These are phyloP conservation scores for Wickerhamiella sorbophila DNA, from an alignment of 805 yeast genomes.

Conservation along the genomic window DNA sequence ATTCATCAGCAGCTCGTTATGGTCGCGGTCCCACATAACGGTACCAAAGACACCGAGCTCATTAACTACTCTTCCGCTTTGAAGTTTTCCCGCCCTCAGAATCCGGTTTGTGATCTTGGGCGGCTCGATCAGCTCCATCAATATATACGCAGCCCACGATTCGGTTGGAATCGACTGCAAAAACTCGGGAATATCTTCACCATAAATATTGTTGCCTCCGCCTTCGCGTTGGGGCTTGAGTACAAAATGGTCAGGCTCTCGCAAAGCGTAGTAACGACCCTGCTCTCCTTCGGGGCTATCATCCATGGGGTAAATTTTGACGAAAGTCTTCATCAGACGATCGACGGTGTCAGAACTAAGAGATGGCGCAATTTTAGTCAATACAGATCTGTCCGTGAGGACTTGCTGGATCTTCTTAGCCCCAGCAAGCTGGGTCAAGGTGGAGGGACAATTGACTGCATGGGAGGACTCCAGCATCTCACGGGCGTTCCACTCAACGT, in stretches of 20 bases:
- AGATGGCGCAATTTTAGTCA: constrained; percentile 34
- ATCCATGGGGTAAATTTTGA: constrained; percentile 77
- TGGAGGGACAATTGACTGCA: constrained; percentile 86
- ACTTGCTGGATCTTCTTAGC: constrained; percentile 89
- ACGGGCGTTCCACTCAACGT: constrained; percentile 67
- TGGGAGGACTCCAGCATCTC: constrained; percentile 51
- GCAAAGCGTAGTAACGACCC: constrained; percentile 56
- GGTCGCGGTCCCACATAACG: constrained; percentile 51
- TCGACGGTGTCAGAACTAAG: constrained; percentile 19
- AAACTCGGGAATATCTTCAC: constrained; percentile 68
- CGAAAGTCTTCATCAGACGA: constrained; percentile 48
- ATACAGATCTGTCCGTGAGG: constrained; percentile 40
- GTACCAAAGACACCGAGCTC: constrained; percentile 90
- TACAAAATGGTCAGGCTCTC: constrained; percentile 57
- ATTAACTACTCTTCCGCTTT: constrained; percentile 63
- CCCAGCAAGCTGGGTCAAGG: constrained; percentile 82
- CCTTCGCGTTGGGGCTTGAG: constrained; percentile 98
- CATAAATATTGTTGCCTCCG: constrained; percentile 92
- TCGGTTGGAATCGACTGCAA: constrained; percentile 42
- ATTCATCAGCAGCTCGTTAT: constrained; percentile 45
- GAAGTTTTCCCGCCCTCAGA: constrained; percentile 47
- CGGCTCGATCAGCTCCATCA: constrained; percentile 87
- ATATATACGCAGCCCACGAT: constrained; percentile 80
- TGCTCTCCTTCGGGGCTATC: constrained; percentile 39
- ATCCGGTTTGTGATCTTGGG: constrained; percentile 55